Evolutionary conservation across 2,329 filamentous ascomycete genomes (phyloP), one percentile per base, ranked within the genome.

Genomic region (Cordyceps pruinosa): DNA sequence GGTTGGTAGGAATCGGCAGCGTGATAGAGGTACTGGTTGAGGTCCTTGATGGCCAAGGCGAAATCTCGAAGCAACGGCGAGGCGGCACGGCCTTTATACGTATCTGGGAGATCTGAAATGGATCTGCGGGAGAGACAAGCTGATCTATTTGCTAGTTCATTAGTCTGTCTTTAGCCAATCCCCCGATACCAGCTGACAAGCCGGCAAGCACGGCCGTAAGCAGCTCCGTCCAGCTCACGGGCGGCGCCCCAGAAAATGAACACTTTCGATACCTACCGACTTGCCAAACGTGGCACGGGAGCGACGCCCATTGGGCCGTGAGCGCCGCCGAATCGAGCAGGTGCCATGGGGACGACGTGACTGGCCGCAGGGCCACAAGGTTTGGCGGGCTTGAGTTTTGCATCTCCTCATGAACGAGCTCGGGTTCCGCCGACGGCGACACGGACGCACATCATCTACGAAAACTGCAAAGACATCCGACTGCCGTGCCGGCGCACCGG

Each of bases 271-370:
- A 50, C 42, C 47, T 58, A 50, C 42, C 47, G 41, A 52, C 56
- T 52, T 48, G 56, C 49, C 48, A 58, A 58, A 58, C 56, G 56
- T 58, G 56, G 56, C 41, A 41, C 45, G 30, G 41, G 41, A 28
- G 12, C 41, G 47, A 58, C 32, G 48, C 56, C 41, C 41, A 53
- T 58, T 58, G 56, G 56, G 17, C 48, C 45, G 28, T 47, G 32
- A 13, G 21, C 5, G 12, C 23, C 52, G 17, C 53, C 45, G 45
- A 3, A 56, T 56, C 17, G 45, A 56, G 53, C 25, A 56, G 53
- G 53, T 56, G 53, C 45, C 34, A 55, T 28, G 30, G 25, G 3
- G 34, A 45, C 52, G 44, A 55, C 23, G 44, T 55, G 52, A 55
- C 52, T 55, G 52, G 52, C 5, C 28, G 28, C 28, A 44, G 41